Evolutionary conservation across 495 filamentous ascomycete species (phyloP).

Genomic region (Tuber indicum): DNA sequence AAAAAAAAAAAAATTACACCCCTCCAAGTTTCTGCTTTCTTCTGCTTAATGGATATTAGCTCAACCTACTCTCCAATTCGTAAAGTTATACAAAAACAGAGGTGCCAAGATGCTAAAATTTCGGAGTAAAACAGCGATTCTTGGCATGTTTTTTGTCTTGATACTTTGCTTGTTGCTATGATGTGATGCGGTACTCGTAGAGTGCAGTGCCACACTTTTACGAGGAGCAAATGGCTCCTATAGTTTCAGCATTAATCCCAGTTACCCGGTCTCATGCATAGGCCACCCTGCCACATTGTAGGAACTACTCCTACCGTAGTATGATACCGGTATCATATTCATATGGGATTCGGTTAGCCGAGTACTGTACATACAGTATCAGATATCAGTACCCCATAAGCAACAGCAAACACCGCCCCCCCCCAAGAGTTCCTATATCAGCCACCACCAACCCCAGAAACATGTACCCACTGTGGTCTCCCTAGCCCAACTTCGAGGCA

Average conservation of each 20-base stretch:
- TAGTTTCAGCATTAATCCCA: not conserved
- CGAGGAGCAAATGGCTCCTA: not conserved
- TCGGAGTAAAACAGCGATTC: not conserved
- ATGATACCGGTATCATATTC: not conserved
- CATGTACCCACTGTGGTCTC: not conserved
- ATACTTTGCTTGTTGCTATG: no score
- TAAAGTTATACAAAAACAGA: not conserved
- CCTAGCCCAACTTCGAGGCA: not conserved
- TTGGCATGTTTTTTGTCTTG: not conserved
- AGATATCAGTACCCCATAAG: not conserved
- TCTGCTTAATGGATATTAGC: not conserved
- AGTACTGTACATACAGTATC: not conserved
- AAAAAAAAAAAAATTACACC: no score
- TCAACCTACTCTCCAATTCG: not conserved
- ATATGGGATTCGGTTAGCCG: not conserved
- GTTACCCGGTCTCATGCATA: not conserved
- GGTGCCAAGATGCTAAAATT: not conserved
- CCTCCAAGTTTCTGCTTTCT: not conserved
- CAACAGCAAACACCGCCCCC: not conserved
- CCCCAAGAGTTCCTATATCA: not conserved
- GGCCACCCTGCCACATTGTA: not conserved
- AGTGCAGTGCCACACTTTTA: not conserved
- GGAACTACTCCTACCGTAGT: no score
- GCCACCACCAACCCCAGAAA: not conserved
- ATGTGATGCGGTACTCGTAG: not conserved